Percentiles rank a stretch among this genome's conserved stretches.
phyloP scores from a whole-genome alignment of 257 asterid genomes.

The Jaltomata sinuosa region DNA sequence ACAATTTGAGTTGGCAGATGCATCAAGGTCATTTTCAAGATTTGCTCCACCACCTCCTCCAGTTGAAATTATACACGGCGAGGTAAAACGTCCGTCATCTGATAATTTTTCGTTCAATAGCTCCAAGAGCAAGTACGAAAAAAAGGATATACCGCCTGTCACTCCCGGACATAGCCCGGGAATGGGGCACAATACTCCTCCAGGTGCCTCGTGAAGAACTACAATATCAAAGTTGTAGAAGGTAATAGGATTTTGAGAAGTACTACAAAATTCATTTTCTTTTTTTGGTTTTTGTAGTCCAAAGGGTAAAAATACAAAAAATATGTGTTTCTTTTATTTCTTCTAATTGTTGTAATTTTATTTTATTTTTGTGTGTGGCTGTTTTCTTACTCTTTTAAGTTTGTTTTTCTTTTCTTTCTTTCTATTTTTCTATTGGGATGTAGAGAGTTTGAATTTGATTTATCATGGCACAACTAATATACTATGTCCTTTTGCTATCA shows the following conservation, averaged over 20 bases:
- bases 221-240: not conserved
- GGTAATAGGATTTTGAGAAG: not conserved
- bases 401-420: not conserved
- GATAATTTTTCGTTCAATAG: not conserved
- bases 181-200: slow-evolving; percentile 46
- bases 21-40: not conserved
- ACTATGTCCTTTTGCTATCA: not conserved
- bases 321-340: not conserved
- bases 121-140: slow-evolving; percentile 21
- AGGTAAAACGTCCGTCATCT: not conserved
- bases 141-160: slow-evolving; percentile 41
- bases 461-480: not conserved
- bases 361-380: not conserved
- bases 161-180: slow-evolving; percentile 67
- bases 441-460: not conserved
- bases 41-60: not conserved
- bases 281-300: not conserved
- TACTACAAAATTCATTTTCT: not conserved
- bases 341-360: not conserved
- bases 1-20: not conserved
- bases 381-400: not conserved
- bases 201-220: slow-evolving; percentile 3
- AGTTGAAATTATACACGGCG: not conserved
- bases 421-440: not conserved
- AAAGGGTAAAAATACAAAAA: not conserved